Percentiles rank a stretch among this genome's conserved stretches.
Evolutionary conservation across 2,329 filamentous ascomycete species (phyloP).

Genomic region (Ophiocordyceps camponoti-floridani): DNA sequence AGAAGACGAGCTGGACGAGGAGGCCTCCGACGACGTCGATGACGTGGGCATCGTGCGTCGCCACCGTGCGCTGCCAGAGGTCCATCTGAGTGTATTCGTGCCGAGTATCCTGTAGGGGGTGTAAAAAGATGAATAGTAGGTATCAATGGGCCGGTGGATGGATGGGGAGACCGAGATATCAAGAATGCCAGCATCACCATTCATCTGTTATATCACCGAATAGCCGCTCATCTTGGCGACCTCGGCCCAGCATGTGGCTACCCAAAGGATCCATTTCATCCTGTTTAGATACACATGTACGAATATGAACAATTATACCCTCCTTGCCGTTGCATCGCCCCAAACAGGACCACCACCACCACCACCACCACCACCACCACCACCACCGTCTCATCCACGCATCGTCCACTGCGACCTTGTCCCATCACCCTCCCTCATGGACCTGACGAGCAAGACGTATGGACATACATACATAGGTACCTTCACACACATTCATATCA

Average conservation of each 20-base stretch:
- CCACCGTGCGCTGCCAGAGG: conserved; percentile 8
- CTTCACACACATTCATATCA: background rate
- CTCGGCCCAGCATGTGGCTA: no score
- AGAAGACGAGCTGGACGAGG: conserved; percentile 22
- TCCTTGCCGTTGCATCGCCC: background rate
- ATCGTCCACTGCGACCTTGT: background rate
- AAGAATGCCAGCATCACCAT: no score
- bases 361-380: background rate
- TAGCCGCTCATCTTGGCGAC: no score
- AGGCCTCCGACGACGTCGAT: conserved; percentile 24
- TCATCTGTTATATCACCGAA: no score
- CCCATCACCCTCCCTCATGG: no score
- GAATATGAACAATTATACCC: background rate
- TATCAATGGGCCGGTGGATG: no score
- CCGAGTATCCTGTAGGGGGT: no score
- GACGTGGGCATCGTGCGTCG: conserved; percentile 9
- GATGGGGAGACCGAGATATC: no score
- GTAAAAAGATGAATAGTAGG: no score
- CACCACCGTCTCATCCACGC: background rate
- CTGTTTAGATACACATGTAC: background rate
- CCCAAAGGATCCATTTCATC: no score
- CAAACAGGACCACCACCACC: background rate
- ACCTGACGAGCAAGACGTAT: no score
- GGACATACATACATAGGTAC: no score
- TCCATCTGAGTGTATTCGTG: background rate